These are phyloP conservation scores for Boletellus sp. DNA, from an alignment of 1,284 basidiomycete species.

Conservation along the genomic window DNA sequence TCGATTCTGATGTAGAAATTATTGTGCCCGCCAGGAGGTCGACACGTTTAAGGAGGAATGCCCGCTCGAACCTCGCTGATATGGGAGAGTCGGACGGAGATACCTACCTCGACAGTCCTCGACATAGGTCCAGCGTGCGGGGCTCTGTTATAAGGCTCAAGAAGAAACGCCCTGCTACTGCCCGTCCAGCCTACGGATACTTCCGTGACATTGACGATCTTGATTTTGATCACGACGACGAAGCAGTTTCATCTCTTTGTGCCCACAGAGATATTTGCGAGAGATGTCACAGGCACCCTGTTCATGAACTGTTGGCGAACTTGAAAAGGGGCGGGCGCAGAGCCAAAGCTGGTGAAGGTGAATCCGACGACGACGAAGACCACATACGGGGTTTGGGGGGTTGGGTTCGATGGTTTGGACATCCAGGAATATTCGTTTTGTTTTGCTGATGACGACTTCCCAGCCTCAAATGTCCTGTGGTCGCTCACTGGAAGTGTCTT, in stretches of 20 bases:
- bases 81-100: constrained; percentile 32
- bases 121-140: constrained; percentile 16
- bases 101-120: constrained; percentile 32
- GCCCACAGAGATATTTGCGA: constrained; percentile 66
- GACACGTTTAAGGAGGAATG: constrained; percentile 36
- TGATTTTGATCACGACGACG: constrained; percentile 57
- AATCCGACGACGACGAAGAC: constrained; percentile 50
- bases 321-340: constrained; percentile 42
- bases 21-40: constrained; percentile 28
- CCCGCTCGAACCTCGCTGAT: constrained; percentile 36
- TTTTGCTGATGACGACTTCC: constrained; percentile 6
- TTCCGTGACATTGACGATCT: constrained; percentile 58
- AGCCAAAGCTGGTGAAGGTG: constrained; percentile 37
- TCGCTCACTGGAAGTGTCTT: constrained; percentile 80
- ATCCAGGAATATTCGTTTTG: constrained; percentile 2
- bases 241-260: constrained; percentile 51
- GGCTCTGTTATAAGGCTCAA: constrained; percentile 18
- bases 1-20: constrained; percentile 34
- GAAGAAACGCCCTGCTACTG: constrained; percentile 40
- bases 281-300: constrained; percentile 60
- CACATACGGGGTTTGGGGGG: constrained; percentile 61
- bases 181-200: constrained; percentile 63
- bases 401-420: constrained; percentile 78
- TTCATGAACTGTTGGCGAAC: constrained; percentile 50
- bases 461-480: constrained; percentile 74